Evolutionary conservation across 495 filamentous ascomycete genomes (phyloP), one percentile per base, ranked within the genome.

Genomic region (Cladorrhinum samala): DNA sequence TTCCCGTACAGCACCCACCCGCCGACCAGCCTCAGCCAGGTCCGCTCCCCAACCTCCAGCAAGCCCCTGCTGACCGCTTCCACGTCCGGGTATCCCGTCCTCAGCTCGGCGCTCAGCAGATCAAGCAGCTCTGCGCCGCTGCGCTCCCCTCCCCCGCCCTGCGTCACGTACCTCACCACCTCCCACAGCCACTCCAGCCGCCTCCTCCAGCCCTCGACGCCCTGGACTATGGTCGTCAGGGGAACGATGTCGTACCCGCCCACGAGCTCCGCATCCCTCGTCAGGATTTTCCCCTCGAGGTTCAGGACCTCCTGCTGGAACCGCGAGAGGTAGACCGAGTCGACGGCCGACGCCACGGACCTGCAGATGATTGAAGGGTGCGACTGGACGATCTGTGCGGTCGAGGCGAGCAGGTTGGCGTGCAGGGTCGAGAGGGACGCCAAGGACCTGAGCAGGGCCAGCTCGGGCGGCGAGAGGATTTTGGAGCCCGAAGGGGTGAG

Each of bases 181-280:
- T 80, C 72, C 81, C 84, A 83, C n/a, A 95, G 72, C 88, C 91
- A 98, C 63, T 90, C 83, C 74, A 98, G 73, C 33, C 85, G 75
- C 53, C 89, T 74, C 36, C 78, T 86, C 93, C 93, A 96, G 9
- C 9, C 7, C 19, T 96, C 65, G 91, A 84, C 8, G 77, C 78
- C 5, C n/a, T n/a, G n/a, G n/a, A 95, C 84, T 8, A 98, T 76
- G 4, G 82, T 85, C 9, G 93, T 91, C 38, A 98, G 69, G 1
- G 93, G 91, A 14, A 96, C 93, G 55, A 95, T 93, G 45, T 91
- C 83, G 59, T 95, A 95, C 2, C 86, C 91, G 38, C 91, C 92
- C 2, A 96, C 90, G 58, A 86, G 79, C 17, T 70, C 77, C 5
- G 78, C 68, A 60, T 94, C 87, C 60, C 81, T 80, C 20, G 76